Base-by-base conservation (phyloP, 1,284 basidiomycete genomes). In the Rhodotorula sp. region DNA sequence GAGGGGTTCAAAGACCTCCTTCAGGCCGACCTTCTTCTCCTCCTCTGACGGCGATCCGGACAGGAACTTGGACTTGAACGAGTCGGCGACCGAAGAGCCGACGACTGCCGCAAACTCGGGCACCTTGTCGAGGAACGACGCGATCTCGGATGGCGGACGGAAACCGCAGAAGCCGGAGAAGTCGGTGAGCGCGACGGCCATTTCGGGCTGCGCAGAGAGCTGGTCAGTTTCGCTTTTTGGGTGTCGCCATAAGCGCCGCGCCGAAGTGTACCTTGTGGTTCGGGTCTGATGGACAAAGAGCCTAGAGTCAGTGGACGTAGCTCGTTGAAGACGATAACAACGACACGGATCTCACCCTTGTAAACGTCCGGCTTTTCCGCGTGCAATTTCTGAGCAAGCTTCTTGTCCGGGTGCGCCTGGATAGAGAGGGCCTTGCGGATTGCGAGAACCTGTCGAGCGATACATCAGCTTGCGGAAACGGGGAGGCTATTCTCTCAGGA, bases 391-490 rank as follows among this genome's bases (percentile, higher is more conserved):
- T 91, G 86, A 0, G 93, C 95, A 23, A 93, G 90, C 77, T 83
- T 79, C 85, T 97, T 97, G 83, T 98, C 91, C 8, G 97, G 97
- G 81, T 99, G 97, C 10, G 92, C 93, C 83, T 99, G 95, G 68
- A 99, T 97, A 78, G 92, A 95, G 70, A 99, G 84, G 2, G 95
- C 94, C 81, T 97, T 97, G 77, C 89, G 87, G 76, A 99, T 95
- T 23, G 91, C 90, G 54, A 99, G 87, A 3, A 76, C 75, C 72
- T 74, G 72, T 12, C 31, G 3, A 6, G 19, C 7, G n/a, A 2
- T 8, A 10, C 7, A 18, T 34, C 21, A 59, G 57, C 45, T 15
- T 34, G 7, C 2, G 7, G 31, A 14, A 2, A 12, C 4, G 10
- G 10, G 28, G 45, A 5, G 21, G 6, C 10, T 10, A 5, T 21